Conservation (phyloP, 495 filamentous ascomycete genomes). For the Trichoderma reesei region DNA sequence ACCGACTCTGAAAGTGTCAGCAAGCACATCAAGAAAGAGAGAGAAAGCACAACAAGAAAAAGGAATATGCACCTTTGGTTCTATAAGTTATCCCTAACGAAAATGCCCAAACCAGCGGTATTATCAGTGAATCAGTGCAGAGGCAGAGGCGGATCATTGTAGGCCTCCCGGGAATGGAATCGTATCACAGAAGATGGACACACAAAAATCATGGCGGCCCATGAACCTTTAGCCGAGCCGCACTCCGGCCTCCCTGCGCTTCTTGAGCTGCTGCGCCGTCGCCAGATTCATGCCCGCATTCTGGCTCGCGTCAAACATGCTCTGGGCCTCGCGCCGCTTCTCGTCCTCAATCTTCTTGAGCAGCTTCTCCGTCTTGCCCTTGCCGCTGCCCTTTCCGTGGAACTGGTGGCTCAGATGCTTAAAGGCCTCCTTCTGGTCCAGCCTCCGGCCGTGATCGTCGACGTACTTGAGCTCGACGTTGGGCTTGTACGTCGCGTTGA, state of each 20-base stretch:
- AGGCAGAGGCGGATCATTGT: neutral
- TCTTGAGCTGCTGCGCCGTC: constrained; percentile 65
- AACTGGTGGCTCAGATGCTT: constrained; percentile 84
- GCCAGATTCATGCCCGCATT: constrained; percentile 76
- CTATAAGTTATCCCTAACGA: neutral
- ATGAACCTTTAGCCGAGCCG: constrained; percentile 51
- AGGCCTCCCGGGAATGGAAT: no score
- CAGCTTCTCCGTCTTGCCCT: constrained; percentile 94
- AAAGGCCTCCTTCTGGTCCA: constrained; percentile 94
- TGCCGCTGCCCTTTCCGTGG: constrained; percentile 94
- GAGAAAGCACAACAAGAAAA: neutral
- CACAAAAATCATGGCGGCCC: neutral
- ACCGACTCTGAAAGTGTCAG: neutral
- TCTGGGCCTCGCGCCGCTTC: constrained; percentile 74
- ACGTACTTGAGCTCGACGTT: constrained; percentile 82
- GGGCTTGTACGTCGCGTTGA: constrained; percentile 79
- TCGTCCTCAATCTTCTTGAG: constrained; percentile 97
- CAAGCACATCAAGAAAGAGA: neutral
- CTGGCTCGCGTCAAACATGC: constrained; percentile 69
- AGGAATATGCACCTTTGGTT: constrained; percentile 7
- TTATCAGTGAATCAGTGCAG: neutral
- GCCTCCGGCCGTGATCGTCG: constrained; percentile 72
- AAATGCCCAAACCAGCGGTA: neutral
- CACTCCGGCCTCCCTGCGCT: constrained; percentile 82
- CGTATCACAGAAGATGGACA: neutral